phyloP scores from a whole-genome alignment of 2,329 filamentous ascomycete genomes.

The Ophiostoma montium region DNA sequence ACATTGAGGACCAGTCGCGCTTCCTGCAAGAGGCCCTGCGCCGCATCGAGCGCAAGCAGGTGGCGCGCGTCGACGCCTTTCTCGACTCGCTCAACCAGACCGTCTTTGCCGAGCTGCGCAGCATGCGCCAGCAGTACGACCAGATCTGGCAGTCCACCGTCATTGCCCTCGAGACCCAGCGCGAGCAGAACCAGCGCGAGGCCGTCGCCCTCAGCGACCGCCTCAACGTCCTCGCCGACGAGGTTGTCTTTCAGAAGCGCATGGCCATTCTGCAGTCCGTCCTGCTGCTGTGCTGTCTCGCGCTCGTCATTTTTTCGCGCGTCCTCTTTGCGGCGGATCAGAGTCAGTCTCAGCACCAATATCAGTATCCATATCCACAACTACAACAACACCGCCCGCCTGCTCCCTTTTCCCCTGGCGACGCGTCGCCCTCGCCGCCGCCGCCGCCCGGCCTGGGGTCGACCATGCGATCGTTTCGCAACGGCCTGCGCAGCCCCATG shows the following conservation, averaged over 20 bases:
- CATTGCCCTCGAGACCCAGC: conserved; percentile 77
- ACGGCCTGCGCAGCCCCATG: conserved; percentile 7
- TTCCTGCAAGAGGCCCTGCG: conserved; percentile 78
- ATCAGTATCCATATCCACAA: background rate
- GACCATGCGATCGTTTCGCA: conserved; percentile 8
- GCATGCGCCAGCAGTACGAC: conserved; percentile 76
- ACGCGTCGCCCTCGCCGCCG: conserved; percentile 12
- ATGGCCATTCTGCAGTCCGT: conserved; percentile 89
- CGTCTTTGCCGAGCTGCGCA: conserved; percentile 65
- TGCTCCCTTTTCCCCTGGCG: conserved; percentile 6
- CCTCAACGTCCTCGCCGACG: conserved; percentile 82
- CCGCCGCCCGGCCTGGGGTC: conserved; percentile 12
- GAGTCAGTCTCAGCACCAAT: background rate
- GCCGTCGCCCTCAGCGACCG: conserved; percentile 68
- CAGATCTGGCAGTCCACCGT: conserved; percentile 95
- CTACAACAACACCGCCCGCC: background rate
- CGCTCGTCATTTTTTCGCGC: conserved; percentile 69
- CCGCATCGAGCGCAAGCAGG: conserved; percentile 75
- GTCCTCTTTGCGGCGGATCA: conserved; percentile 23
- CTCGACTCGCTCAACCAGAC: conserved; percentile 76
- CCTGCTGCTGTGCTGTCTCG: conserved; percentile 72
- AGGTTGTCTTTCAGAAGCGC: conserved; percentile 73
- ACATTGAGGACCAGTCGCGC: conserved; percentile 90
- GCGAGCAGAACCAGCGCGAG: conserved; percentile 70
- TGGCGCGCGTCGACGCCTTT: conserved; percentile 70